These are phyloP conservation scores for Sphagnum fallax DNA, from an alignment of 228 moss, liverwort and hornwort species.

Conservation along the genomic window DNA sequence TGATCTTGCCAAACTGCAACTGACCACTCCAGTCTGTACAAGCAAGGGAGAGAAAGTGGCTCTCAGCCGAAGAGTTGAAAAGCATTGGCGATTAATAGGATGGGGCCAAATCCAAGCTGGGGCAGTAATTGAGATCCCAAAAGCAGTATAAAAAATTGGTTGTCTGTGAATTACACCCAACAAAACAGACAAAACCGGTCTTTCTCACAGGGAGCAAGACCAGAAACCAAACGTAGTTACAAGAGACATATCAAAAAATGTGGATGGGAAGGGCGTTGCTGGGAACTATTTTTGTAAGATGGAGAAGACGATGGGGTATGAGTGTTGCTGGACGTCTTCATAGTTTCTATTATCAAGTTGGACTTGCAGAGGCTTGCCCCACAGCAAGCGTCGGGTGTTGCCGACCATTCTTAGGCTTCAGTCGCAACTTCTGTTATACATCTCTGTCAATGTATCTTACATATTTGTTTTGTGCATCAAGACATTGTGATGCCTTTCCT, in stretches of 20 bases:
- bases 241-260: not conserved
- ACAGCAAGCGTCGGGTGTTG: not conserved
- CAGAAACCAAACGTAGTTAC: too few species aligned
- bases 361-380: not conserved
- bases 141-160: conserved; percentile 1
- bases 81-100: conserved; percentile 11
- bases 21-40: conserved; percentile 8
- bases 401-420: not conserved
- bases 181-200: not conserved
- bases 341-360: not conserved
- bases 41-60: conserved; percentile 10
- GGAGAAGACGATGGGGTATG: not conserved
- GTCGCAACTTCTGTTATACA: too few species aligned
- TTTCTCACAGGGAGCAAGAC: not conserved
- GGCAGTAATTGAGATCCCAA: conserved; percentile 2
- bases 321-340: not conserved
- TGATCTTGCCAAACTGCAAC: conserved; percentile 11
- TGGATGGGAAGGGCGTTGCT: conserved; percentile 1
- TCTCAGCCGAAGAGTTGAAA: conserved; percentile 10
- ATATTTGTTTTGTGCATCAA: too few species aligned
- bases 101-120: conserved; percentile 14
- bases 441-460: too few species aligned
- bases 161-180: not conserved
- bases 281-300: conserved; percentile 6
- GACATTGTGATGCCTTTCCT: too few species aligned